A percentile compares a stretch with the other conserved stretches of the same genome.
Evolutionary conservation across 768 basidiomycete genomes (phyloP).

Genomic region (Phaeotremella fagi): DNA sequence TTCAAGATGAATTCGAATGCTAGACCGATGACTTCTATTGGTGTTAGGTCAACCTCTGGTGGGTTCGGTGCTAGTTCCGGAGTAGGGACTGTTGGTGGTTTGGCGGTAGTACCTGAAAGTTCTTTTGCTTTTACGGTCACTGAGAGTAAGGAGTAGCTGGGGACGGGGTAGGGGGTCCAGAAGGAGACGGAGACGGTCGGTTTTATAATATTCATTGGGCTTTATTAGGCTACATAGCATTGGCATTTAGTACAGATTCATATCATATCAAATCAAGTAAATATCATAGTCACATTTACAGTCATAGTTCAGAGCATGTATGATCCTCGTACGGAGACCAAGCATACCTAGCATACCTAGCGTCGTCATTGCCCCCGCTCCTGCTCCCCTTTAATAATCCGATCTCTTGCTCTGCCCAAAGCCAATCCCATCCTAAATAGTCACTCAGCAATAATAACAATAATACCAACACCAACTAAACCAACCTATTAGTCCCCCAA

Average conservation of each 20-base stretch:
- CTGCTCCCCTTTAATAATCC: conserved; percentile 7
- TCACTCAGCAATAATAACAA: background rate
- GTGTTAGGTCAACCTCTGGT: conserved; percentile 5
- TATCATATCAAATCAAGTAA: no score
- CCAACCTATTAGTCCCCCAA: conserved; percentile 61
- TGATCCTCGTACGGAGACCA: no score
- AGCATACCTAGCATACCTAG: no score
- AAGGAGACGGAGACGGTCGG: no score
- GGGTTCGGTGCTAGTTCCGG: background rate
- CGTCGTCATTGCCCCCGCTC: background rate
- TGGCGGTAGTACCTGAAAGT: background rate
- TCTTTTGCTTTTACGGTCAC: background rate
- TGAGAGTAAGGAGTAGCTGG: background rate
- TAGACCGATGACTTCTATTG: conserved; percentile 13
- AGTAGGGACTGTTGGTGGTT: background rate
- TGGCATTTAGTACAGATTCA: no score
- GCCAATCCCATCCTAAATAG: conserved; percentile 23
- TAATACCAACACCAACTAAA: conserved; percentile 49
- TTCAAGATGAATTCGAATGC: background rate
- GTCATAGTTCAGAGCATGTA: no score
- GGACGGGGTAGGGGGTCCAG: background rate
- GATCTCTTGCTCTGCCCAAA: conserved; percentile 19
- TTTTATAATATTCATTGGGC: no score
- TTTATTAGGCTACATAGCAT: no score
- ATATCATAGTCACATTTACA: background rate